A percentile compares a stretch with the other conserved stretches of the same genome.
Conservation (phyloP, 2,329 filamentous ascomycete genomes). For the Stromatinia cepivora region DNA sequence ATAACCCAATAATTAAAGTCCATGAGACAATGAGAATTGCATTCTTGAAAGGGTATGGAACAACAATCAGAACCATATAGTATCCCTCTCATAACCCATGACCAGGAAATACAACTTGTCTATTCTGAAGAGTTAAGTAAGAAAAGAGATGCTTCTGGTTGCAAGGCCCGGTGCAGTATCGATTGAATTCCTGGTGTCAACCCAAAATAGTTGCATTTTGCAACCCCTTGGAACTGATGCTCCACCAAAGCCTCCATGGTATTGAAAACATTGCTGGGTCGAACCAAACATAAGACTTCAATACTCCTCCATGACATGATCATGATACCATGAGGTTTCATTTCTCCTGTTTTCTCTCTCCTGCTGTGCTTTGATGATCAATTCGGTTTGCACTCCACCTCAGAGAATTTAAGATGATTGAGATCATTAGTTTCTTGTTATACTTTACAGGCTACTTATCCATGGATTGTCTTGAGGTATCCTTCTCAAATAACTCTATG, state of each 20-base stretch:
- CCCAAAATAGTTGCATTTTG: neutral
- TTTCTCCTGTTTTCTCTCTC: neutral
- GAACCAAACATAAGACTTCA: neutral
- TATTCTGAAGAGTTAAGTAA: neutral
- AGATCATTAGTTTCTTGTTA: constrained; percentile 6
- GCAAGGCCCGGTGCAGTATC: neutral
- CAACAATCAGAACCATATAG: neutral
- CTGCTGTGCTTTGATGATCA: neutral
- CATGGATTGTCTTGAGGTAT: neutral
- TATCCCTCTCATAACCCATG: neutral
- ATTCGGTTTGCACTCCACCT: neutral
- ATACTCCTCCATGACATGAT: neutral
- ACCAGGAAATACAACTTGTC: neutral
- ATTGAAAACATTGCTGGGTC: neutral
- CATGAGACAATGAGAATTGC: neutral
- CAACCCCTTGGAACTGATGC: neutral
- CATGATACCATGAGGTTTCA: too few relatives aligned
- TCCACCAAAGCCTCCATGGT: neutral
- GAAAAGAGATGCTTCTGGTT: neutral
- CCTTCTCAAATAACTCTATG: neutral
- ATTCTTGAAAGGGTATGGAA: neutral
- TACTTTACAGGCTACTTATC: neutral
- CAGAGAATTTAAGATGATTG: neutral
- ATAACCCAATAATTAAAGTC: neutral
- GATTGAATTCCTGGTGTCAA: neutral